Conservation (phyloP, 139 green algal genomes). For the Chlorella ohadii region DNA sequence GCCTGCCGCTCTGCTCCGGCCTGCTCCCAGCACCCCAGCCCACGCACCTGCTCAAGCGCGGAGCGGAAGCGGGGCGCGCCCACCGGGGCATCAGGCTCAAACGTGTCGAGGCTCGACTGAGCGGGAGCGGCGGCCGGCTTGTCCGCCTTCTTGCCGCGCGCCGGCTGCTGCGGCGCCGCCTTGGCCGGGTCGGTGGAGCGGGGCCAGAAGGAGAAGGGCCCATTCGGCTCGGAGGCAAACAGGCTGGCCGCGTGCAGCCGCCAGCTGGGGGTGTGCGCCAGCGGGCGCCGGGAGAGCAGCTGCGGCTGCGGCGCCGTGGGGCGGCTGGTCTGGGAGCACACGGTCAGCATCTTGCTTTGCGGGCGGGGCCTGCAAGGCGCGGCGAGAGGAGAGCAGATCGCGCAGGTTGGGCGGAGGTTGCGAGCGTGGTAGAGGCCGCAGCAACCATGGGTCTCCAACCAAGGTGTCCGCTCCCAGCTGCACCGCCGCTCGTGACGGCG, state of each 20-base stretch:
- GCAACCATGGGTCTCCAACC: no score
- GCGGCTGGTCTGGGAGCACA: background rate
- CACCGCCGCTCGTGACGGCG: no score
- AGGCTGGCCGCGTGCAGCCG: background rate
- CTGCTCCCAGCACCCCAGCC: background rate
- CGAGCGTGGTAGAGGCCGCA: no score
- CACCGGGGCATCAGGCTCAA: background rate
- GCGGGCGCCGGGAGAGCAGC: background rate
- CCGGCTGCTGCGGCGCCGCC: background rate
- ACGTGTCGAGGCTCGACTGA: no score
- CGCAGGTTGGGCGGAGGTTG: no score
- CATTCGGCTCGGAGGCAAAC: background rate
- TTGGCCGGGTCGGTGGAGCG: background rate
- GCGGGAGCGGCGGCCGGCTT: background rate
- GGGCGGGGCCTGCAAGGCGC: no score
- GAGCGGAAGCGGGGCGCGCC: conserved; percentile 6
- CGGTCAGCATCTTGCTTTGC: no score
- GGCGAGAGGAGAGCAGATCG: no score
- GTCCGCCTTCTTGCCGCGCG: background rate
- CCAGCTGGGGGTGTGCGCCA: no score
- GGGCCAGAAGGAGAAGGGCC: conserved; percentile 12
- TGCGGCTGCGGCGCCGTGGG: background rate
- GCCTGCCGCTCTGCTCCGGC: background rate
- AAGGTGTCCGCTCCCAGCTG: no score
- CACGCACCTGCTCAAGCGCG: conserved; percentile 37